Evolutionary conservation across 1,284 basidiomycete genomes (phyloP).

Genomic region (Ustilago shanxiensis): DNA sequence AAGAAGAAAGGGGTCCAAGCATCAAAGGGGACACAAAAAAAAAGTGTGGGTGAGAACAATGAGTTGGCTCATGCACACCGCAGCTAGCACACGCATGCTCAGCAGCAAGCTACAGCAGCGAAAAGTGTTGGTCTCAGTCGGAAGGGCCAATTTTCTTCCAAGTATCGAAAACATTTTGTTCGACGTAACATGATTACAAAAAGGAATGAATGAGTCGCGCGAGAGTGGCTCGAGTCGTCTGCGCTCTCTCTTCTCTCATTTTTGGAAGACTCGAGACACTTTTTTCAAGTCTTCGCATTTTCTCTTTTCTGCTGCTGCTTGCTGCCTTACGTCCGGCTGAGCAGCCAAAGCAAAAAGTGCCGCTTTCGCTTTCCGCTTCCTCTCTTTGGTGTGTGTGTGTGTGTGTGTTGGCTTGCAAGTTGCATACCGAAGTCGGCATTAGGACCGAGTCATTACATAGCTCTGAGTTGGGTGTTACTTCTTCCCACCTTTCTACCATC

Average conservation of each 20-base stretch:
- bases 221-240: slow-evolving; percentile 9
- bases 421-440: not conserved
- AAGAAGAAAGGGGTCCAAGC: slow-evolving; percentile 10
- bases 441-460: slow-evolving; percentile 13
- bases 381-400: not conserved
- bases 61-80: slow-evolving; percentile 5
- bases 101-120: not conserved
- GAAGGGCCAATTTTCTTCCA: not conserved
- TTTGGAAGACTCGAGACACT: not conserved
- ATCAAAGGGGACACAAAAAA: slow-evolving; percentile 6
- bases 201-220: slow-evolving; percentile 7
- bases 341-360: slow-evolving; percentile 1
- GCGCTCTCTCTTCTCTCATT: not conserved
- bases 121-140: slow-evolving; percentile 11
- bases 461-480: not conserved
- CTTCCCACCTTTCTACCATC: slow-evolving; percentile 17
- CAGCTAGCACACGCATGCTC: not conserved
- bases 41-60: not conserved
- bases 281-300: not conserved
- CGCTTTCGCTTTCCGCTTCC: not conserved
- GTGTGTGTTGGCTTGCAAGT: not conserved
- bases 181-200: too few species aligned
- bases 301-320: not conserved
- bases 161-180: not conserved
- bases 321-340: slow-evolving; percentile 8